Evolutionary conservation across 2,329 filamentous ascomycete genomes (phyloP), one percentile per base, ranked within the genome.

Genomic region (Exophiala sp.): DNA sequence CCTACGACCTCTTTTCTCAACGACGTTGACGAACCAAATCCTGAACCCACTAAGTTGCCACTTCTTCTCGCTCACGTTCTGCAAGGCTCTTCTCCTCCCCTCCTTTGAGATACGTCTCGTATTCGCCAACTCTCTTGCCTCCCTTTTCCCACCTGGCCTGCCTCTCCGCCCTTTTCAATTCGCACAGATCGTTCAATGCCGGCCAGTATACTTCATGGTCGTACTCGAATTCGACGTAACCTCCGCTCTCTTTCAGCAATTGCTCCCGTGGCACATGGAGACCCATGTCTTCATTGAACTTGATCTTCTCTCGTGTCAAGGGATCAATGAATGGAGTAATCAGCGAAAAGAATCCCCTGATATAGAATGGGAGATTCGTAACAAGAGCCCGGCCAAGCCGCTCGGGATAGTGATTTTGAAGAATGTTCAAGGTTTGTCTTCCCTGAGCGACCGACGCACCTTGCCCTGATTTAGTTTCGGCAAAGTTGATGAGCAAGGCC

Each of bases 321-420:
- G 94, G 94, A 72, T 99, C 94, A 73, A 99, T 96, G 73, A 99
- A 96, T 36, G 92, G 91, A 3, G 85, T 91, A 73, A 99, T 91
- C 65, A 96, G 77, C 73, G 95, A 96, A 80, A 97, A 95, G 80
- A 99, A 99, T 47, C 88, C 88, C 71, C 83, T 86, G 57, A 97
- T 89, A 60, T 95, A 81, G 84, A 89, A 96, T 0, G 92, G 92
- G 45, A 96, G 89, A 63, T 97, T 95, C 62, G 91, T 88, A 58
- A 97, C 89, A 64, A 97, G 79, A 3, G 92, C 91, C 65, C 87
- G 84, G 43, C 94, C 94, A 32, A 99, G 76, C 50, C 94, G 79
- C 76, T 99, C 94, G 0, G 94, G 94, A 69, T 97, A 97, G 74
- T 99, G 91, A 62, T 87, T 91, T 74, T 99, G 94, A 57, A 99